These are phyloP conservation scores for Mucor indicus DNA, from an alignment of 371 early-diverging fungal genomes.

Conservation along the genomic window DNA sequence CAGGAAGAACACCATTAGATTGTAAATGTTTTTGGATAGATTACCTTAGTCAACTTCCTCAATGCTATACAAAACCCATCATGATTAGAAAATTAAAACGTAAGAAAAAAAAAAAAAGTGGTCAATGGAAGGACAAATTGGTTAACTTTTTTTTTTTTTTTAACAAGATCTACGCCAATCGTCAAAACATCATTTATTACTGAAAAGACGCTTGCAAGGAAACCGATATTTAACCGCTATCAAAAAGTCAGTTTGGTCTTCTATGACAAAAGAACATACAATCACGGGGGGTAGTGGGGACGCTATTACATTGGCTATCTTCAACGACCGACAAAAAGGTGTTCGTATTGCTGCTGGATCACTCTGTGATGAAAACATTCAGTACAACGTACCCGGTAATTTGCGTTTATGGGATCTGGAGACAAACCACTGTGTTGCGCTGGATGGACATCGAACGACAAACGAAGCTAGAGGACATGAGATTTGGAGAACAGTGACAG, in stretches of 20 bases:
- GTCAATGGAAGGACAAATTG: too few species aligned
- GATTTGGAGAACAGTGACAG: slow-evolving; percentile 42
- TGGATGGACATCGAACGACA: slow-evolving; percentile 24
- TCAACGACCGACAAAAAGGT: slow-evolving; percentile 11
- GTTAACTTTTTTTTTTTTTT: too few species aligned
- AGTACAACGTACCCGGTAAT: slow-evolving; percentile 43
- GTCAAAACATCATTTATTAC: too few species aligned
- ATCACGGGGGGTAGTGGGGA: slow-evolving; percentile 44
- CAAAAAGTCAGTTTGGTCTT: slow-evolving; percentile 11
- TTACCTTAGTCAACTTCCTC: neutral
- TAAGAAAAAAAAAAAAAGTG: too few species aligned
- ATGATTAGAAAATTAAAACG: slow-evolving; percentile 17
- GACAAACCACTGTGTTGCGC: neutral
- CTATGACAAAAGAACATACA: slow-evolving; percentile 14
- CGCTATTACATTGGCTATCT: slow-evolving; percentile 25
- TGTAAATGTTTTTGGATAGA: slow-evolving; percentile 28
- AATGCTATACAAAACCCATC: slow-evolving; percentile 6
- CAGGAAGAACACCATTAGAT: slow-evolving; percentile 28
- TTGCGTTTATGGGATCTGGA: slow-evolving; percentile 29
- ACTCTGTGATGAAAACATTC: slow-evolving; percentile 34
- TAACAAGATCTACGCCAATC: too few species aligned
- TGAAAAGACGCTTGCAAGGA: too few species aligned
- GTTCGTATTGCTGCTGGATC: slow-evolving; percentile 24
- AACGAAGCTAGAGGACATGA: slow-evolving; percentile 7
- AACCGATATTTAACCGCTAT: too few species aligned